phyloP scores from a whole-genome alignment of 2,329 filamentous ascomycete genomes.

The Biscogniauxia sp. region DNA sequence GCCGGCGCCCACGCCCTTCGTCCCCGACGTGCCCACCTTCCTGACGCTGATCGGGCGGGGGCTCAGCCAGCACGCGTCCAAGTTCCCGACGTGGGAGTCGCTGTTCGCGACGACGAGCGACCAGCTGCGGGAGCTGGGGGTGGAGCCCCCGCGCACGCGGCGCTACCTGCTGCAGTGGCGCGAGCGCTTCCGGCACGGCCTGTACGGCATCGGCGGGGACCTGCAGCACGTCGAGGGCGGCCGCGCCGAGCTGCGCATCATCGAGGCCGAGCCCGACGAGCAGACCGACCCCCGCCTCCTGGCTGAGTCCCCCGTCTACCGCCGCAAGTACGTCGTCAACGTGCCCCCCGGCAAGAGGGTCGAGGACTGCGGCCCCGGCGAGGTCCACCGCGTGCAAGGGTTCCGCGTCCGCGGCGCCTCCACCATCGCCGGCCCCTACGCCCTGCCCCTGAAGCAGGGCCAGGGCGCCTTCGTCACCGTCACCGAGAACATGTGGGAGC shows the following conservation, averaged over 20 bases:
- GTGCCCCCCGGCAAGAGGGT: conserved; percentile 47
- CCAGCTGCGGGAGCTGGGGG: conserved; percentile 77
- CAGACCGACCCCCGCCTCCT: conserved; percentile 43
- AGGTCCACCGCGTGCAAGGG: conserved; percentile 55
- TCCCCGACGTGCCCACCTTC: conserved; percentile 83
- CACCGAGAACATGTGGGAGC: conserved; percentile 91
- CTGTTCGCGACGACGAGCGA: conserved; percentile 78
- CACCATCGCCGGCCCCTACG: conserved; percentile 72
- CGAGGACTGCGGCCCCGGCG: conserved; percentile 31
- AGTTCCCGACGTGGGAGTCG: conserved; percentile 87
- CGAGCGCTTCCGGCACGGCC: conserved; percentile 75
- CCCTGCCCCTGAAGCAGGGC: conserved; percentile 65
- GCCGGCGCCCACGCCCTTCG: conserved; percentile 76
- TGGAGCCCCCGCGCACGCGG: conserved; percentile 80
- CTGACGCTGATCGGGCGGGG: conserved; percentile 87
- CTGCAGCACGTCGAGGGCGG: conserved; percentile 62
- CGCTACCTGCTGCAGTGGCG: conserved; percentile 86
- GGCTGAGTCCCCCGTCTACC: conserved; percentile 23
- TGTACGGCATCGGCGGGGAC: conserved; percentile 81
- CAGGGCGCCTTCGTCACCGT: conserved; percentile 65
- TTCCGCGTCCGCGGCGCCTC: conserved; percentile 67
- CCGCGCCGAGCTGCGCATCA: conserved; percentile 33
- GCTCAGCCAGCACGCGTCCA: conserved; percentile 76
- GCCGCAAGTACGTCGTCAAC: conserved; percentile 54
- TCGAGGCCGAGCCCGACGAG: conserved; percentile 43